phyloP scores from a whole-genome alignment of 148 eudicot genomes.

The Fagopyrum homotropicum region DNA sequence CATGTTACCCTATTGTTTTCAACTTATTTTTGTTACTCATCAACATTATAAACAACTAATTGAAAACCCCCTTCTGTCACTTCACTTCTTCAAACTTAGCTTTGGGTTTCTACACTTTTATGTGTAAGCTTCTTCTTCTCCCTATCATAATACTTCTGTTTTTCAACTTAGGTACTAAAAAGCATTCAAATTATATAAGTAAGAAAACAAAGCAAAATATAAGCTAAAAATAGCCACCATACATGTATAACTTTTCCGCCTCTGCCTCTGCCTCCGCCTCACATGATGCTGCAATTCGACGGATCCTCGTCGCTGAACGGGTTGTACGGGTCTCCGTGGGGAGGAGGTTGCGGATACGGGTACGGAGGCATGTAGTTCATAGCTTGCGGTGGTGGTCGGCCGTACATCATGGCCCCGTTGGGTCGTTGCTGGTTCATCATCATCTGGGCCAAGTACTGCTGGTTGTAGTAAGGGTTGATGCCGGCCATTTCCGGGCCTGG shows the following conservation, averaged over 20 bases:
- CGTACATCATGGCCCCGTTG: conserved; percentile 91
- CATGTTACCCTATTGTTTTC: not conserved
- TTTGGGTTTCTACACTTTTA: conserved; percentile 13
- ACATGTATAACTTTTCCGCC: conserved; percentile 20
- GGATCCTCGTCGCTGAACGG: conserved; percentile 86
- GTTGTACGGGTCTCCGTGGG: conserved; percentile 53
- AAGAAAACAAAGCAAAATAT: conserved; percentile 15
- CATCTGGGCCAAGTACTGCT: conserved; percentile 66
- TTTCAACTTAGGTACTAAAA: conserved; percentile 19
- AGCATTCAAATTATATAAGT: not conserved
- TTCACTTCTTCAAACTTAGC: conserved; percentile 8
- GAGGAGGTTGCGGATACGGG: conserved; percentile 39
- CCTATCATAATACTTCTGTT: conserved; percentile 9
- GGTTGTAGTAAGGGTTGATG: conserved; percentile 55
- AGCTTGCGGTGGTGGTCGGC: conserved; percentile 71
- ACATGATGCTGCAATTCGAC: conserved; percentile 80
- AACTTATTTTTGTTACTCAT: conserved; percentile 3
- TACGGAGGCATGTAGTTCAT: conserved; percentile 66
- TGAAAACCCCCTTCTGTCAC: conserved; percentile 2
- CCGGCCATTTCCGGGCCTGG: conserved; percentile 47
- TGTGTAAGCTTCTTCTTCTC: conserved; percentile 1
- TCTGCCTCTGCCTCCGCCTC: conserved; percentile 16
- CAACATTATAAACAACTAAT: conserved; percentile 3
- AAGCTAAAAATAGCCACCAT: not conserved
- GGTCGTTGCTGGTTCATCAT: conserved; percentile 95